Conservation (phyloP, 805 yeast species). For the Tetrapisispora fleetii region DNA sequence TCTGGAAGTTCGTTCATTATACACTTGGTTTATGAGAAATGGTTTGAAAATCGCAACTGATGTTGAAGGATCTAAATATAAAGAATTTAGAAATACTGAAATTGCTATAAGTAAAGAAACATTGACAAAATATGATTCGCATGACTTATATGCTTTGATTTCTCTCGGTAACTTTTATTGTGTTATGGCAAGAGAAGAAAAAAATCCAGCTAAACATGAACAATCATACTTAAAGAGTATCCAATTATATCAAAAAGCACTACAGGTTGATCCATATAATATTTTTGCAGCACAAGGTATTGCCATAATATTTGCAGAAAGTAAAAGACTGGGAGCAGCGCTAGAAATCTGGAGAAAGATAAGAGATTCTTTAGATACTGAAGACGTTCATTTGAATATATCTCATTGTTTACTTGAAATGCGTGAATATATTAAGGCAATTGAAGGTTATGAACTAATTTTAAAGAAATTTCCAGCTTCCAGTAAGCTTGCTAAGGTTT, state of each 20-base stretch:
- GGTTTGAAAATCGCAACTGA: background rate
- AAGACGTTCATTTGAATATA: conserved; percentile 70
- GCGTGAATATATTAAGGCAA: conserved; percentile 73
- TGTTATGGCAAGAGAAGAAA: conserved; percentile 67
- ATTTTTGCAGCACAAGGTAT: conserved; percentile 97
- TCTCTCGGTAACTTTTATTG: conserved; percentile 86
- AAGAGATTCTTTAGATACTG: conserved; percentile 80
- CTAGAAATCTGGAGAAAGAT: conserved; percentile 79
- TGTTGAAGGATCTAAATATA: conserved; percentile 27
- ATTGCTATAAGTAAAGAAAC: conserved; percentile 79
- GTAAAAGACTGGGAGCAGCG: conserved; percentile 63
- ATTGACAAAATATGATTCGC: conserved; percentile 69
- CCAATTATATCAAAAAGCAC: conserved; percentile 80
- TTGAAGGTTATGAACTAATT: conserved; percentile 82
- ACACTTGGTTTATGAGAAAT: conserved; percentile 75
- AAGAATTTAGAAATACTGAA: conserved; percentile 46
- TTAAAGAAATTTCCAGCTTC: conserved; percentile 49
- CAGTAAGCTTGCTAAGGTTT: conserved; percentile 52
- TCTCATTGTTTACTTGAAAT: conserved; percentile 83
- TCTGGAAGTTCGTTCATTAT: conserved; percentile 79
- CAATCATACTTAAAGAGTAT: conserved; percentile 83
- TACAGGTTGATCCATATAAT: conserved; percentile 72
- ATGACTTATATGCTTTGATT: conserved; percentile 80
- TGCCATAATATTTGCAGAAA: conserved; percentile 86
- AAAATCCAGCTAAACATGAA: conserved; percentile 41